These are phyloP conservation scores for Paulownia fortunei DNA, from an alignment of 257 asterid species.

Conservation along the genomic window DNA sequence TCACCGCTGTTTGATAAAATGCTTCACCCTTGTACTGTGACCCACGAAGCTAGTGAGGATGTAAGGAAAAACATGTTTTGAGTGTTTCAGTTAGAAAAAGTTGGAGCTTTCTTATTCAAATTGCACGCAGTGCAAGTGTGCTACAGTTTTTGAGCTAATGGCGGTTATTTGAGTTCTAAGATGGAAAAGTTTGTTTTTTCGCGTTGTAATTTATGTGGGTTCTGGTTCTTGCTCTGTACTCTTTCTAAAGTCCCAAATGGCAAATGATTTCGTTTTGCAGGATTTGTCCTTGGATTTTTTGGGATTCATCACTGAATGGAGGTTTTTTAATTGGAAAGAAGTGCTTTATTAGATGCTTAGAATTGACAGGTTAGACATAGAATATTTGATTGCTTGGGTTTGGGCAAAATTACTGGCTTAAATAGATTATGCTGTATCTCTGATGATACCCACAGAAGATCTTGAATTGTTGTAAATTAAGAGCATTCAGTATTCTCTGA, in stretches of 20 bases:
- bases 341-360: neutral
- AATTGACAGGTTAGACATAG: slow-evolving; percentile 25
- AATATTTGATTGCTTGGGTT: slow-evolving; percentile 35
- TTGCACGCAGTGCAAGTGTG: slow-evolving; percentile 1
- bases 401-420: slow-evolving; percentile 20
- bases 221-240: slow-evolving; percentile 34
- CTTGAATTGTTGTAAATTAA: slow-evolving; percentile 34
- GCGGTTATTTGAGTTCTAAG: slow-evolving; percentile 10
- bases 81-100: slow-evolving; percentile 25
- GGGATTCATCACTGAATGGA: slow-evolving; percentile 22
- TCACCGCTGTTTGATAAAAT: slow-evolving; percentile 30
- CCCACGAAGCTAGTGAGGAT: slow-evolving; percentile 15
- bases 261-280: neutral
- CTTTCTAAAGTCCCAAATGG: neutral
- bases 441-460: slow-evolving; percentile 34
- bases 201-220: slow-evolving; percentile 30
- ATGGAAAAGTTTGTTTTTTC: neutral
- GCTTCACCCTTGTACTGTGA: slow-evolving; percentile 11
- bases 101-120: slow-evolving; percentile 27
- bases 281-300: neutral
- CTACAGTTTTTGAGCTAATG: neutral
- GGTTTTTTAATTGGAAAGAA: neutral
- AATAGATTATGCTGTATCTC: slow-evolving; percentile 31
- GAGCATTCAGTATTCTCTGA: slow-evolving; percentile 41
- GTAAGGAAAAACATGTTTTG: neutral